phyloP scores from a whole-genome alignment of 345 rosid genomes.

The Eucalyptus erythrocorys region DNA sequence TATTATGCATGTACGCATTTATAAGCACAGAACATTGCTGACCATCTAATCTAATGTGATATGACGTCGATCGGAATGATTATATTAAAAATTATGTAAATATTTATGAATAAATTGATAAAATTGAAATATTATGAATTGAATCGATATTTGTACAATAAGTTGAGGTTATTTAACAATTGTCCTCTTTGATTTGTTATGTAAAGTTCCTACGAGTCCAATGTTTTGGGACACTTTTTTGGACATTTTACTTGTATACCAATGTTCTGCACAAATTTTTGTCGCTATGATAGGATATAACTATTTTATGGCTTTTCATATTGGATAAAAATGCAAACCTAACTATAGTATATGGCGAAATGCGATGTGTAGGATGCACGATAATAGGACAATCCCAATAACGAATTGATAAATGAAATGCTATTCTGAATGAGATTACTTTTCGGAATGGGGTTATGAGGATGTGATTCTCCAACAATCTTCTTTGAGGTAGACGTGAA shows the following conservation, averaged over 20 bases:
- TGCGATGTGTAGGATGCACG: not conserved
- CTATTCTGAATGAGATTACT: not conserved
- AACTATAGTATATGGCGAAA: not conserved
- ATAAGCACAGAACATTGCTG: not conserved
- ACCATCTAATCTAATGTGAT: too few species aligned
- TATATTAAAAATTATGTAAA: rapidly evolving
- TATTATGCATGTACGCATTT: not conserved
- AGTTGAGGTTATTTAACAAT: not conserved
- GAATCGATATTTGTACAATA: rapidly evolving
- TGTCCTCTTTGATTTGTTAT: not conserved
- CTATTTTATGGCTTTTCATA: not conserved
- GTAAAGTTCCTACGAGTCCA: not conserved
- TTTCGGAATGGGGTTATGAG: not conserved
- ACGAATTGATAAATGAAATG: not conserved
- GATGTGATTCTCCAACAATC: not conserved
- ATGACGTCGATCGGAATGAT: rapidly evolving
- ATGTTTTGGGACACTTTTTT: not conserved
- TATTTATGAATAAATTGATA: not conserved
- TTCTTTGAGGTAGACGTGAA: not conserved
- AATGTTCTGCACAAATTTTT: not conserved
- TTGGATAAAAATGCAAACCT: not conserved
- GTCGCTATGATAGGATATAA: not conserved
- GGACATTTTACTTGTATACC: not conserved
- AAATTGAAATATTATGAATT: not conserved
- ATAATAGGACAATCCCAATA: not conserved